Base-by-base conservation (phyloP, 257 asterid species). In the Gardenia jasminoides region DNA sequence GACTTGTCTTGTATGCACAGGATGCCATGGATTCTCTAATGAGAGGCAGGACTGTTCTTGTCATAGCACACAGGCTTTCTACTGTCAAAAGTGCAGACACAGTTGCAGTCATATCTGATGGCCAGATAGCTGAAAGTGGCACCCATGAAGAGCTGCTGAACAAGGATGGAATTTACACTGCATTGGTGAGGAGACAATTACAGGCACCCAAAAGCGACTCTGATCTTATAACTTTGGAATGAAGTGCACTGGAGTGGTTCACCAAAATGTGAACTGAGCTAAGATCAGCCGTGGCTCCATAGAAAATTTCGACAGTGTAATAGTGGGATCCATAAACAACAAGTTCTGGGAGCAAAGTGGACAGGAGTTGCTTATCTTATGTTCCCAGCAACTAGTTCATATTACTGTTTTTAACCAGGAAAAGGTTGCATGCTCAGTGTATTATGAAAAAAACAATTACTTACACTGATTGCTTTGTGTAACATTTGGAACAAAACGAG, bases 21-120 rank as follows among this genome's bases (percentile, higher is more conserved):
- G 96, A 93, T 76, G 98, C 98, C 22, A 93, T 93, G 96, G 97
- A 93, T 81, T 93, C 97, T 12, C 87, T 93, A 33, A 92, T 93
- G 97, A 85, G 86, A 84, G 97, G 96, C 19, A 85, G 98, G 82
- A 92, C 96, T 0, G 98, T 93, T 80, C 88, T 93, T 28, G 98
- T 93, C 28, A 93, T 93, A 79, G 98, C 98, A 20, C 96, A 93
- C 46, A 87, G 98, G 89, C 96, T 93, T 70, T 93, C 98, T 6
- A 92, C 97, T 0, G 98, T 93, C 16, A 89, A 93, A 81, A 92
- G 88, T 17, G 98, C 98, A 41, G 95, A 93, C 71, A 90, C 87
- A 0, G 98, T 93, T 10, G 98, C 97, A 36, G 98, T 93, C 43
- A 86, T 93, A 76, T 89, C 94, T 0, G 92, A 90, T 39, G 98